Base-by-base conservation (phyloP, 176 grass and related monocot genomes). In the Ananas comosus region DNA sequence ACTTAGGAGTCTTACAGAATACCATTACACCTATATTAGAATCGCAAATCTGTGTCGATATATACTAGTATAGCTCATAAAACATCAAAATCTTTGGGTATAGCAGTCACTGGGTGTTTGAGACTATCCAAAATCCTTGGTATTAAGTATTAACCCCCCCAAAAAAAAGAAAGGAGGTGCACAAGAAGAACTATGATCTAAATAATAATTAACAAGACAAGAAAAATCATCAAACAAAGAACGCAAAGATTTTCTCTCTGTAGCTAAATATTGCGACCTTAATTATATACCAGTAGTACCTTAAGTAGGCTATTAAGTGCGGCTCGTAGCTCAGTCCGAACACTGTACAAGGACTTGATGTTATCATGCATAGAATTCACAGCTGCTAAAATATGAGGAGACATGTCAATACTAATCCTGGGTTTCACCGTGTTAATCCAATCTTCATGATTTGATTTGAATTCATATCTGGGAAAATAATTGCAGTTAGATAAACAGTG, bases 401-500 rank as follows among this genome's bases (percentile, higher is more conserved):
- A 93, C 49, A 82, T 81, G 76, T 88, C 84, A 79, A 93, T 75
- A 50, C 87, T 85, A 70, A 91, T 86, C 74, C 84, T 93, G 52
- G 90, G 94, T 78, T 91, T 99, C 51, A 86, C 82, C 71, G 74
- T 91, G 70, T 91, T 99, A 86, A 99, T 82, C 94, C 94, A 99
- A 65, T 93, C 82, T 67, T 85, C 82, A 1, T 99, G 89, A 16
- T 84, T 93, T 78, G 67, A 80, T 75, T 93, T 93, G 70, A 99
- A 99, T 69, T 99, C 94, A 56, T 82, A 91, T 81, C 94, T 99
- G 77, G 59, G 84, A 77, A 81, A 14, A 58, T 71, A 11, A 82
- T 80, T 72, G 8, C 68, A 24, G 79, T 64, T 42, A 87, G 76
- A 49, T 28, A 54, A 16, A 77, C 48, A 50, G 10, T 50, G 17